phyloP scores from a whole-genome alignment of 139 green algal species.

The Microglena sp. region DNA sequence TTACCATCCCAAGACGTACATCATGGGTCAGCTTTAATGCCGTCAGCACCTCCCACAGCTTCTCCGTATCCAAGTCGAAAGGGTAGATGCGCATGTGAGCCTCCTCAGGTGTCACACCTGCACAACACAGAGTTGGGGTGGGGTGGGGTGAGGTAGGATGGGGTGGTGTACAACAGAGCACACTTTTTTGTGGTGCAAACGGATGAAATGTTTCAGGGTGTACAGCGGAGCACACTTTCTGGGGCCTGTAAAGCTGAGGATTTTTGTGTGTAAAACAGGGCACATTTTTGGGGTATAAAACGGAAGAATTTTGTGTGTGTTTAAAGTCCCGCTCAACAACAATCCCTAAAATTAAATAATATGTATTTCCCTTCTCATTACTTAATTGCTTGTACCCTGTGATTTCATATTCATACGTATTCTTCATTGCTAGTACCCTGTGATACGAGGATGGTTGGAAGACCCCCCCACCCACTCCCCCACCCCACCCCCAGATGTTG shows the following conservation, averaged over 20 bases:
- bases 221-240: neutral
- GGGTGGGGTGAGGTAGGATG: neutral
- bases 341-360: no score
- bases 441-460: no score
- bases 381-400: no score
- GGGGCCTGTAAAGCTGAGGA: neutral
- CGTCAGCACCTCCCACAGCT: slow-evolving; percentile 39
- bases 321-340: no score
- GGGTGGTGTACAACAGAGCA: neutral
- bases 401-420: no score
- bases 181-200: no score
- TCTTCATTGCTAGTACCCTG: no score
- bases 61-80: slow-evolving; percentile 28
- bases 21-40: slow-evolving; percentile 15
- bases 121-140: neutral
- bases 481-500: no score
- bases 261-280: neutral
- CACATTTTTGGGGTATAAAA: no score
- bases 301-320: no score
- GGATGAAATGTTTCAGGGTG: neutral
- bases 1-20: neutral
- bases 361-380: no score
- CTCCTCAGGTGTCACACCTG: neutral
- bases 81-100: slow-evolving; percentile 13
- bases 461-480: no score